Base-by-base conservation (phyloP, 2,329 filamentous ascomycete genomes). In the Botryotinia convoluta region DNA sequence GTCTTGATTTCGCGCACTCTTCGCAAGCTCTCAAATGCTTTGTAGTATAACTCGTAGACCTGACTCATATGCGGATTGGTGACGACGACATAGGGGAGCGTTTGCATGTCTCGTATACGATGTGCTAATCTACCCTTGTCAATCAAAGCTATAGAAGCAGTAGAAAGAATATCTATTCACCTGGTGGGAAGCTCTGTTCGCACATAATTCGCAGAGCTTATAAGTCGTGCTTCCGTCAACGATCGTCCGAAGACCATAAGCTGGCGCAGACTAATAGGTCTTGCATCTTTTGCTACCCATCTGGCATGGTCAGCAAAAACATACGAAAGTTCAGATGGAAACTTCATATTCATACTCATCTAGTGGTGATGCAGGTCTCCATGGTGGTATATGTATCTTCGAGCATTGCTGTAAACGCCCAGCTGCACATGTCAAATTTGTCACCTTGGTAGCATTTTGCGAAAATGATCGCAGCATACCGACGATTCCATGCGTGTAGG, bases 151-250 rank as follows among this genome's bases (percentile, higher is more conserved):
- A 29, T 65, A 29, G 37, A 51, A 54, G 22, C 8, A 26, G 64
- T 29, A 20, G 10, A 35, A 39, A 48, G 22, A 35, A 29, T 45
- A 2, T 22, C 51, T 26, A 60, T 84, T 74, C 82, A 92, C 91
- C 93, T 89, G 10, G 93, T 96, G 10, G 95, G 95, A 70, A 99
- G 88, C 84, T 99, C 96, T 8, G 94, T 94, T 73, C 96, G 92
- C 70, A 98, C 95, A 85, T 99, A 99, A 84, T 99, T 99, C 75
- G 96, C 96, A 61, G 95, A 98, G 84, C 93, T 95, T 78, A 99
- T 89, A 75, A 99, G 87, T 73, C 97, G 91, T 69, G 90, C 87
- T 83, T 98, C 95, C 65, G 95, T 98, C 81, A 99, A 85, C 35
- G 95, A 97, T 65, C 96, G 92, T 44, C 96, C 96, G 83, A 98